These are phyloP conservation scores for Corymbia maculata DNA, from an alignment of 345 rosid species.

Conservation along the genomic window DNA sequence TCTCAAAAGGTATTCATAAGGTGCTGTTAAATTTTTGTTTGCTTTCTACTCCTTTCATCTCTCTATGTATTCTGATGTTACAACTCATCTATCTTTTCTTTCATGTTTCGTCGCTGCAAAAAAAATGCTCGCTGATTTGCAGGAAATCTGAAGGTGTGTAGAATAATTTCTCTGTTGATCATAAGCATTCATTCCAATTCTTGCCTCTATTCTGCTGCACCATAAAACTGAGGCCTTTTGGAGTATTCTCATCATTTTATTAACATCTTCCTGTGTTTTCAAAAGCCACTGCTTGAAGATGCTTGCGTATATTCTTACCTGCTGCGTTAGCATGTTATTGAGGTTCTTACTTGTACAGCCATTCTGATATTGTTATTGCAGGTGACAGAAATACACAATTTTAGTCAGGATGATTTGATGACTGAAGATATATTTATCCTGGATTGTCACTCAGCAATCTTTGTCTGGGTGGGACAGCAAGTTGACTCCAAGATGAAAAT, in stretches of 20 bases:
- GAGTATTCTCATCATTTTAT: neutral
- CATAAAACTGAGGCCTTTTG: neutral
- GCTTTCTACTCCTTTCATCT: neutral
- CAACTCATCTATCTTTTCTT: conserved; percentile 8
- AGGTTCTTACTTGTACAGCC: neutral
- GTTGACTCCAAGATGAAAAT: conserved; percentile 69
- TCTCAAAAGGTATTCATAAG: conserved; percentile 45
- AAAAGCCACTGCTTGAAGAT: neutral
- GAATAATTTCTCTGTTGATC: conserved; percentile 1
- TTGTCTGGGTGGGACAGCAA: conserved; percentile 93
- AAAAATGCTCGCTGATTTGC: conserved; percentile 20
- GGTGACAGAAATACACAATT: conserved; percentile 88
- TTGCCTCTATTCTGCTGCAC: neutral
- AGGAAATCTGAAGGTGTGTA: conserved; percentile 83
- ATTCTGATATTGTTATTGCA: conserved; percentile 12
- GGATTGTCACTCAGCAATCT: conserved; percentile 78
- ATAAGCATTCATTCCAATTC: neutral
- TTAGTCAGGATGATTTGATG: conserved; percentile 95
- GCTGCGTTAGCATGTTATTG: neutral
- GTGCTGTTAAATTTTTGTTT: conserved; percentile 1
- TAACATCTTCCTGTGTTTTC: neutral
- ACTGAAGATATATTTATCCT: conserved; percentile 95
- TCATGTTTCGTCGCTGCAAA: conserved; percentile 8
- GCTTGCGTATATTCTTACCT: neutral
- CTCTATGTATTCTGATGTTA: neutral